A percentile compares a stretch with the other conserved stretches of the same genome.
These are phyloP conservation scores for Yamadazyma tumulicola DNA, from an alignment of 805 yeast genomes.

Conservation along the genomic window DNA sequence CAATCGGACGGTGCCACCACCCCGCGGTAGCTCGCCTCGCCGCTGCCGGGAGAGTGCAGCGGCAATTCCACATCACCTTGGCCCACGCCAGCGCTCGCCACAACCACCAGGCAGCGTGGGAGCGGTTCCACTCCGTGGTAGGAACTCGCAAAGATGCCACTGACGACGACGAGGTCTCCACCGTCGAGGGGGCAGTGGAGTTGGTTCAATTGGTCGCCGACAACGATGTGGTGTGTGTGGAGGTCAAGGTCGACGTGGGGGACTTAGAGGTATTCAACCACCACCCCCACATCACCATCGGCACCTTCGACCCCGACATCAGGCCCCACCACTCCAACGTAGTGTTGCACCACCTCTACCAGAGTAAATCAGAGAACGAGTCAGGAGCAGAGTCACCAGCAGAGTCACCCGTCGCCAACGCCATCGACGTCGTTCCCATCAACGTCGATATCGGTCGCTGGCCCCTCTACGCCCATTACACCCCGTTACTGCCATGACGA, in stretches of 20 bases:
- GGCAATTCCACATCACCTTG: conserved; percentile 64
- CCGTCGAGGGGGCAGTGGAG: conserved; percentile 14
- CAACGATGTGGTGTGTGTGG: conserved; percentile 49
- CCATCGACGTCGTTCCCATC: too few species aligned
- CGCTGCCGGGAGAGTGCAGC: conserved; percentile 41
- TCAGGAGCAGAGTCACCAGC: too few species aligned
- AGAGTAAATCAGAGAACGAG: too few species aligned
- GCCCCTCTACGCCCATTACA: too few species aligned
- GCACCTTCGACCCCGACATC: conserved; percentile 9
- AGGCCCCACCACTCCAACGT: conserved; percentile 11
- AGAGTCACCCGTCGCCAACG: too few species aligned
- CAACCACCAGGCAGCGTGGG: conserved; percentile 7
- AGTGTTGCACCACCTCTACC: too few species aligned
- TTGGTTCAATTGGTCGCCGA: conserved; percentile 45
- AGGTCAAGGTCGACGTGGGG: conserved; percentile 31
- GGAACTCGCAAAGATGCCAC: conserved; percentile 23
- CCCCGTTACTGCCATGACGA: too few species aligned
- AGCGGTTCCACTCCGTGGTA: conserved; percentile 6
- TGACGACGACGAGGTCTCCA: conserved; percentile 18
- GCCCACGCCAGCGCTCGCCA: conserved; percentile 37
- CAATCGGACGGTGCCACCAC: conserved; percentile 13
- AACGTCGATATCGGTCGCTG: too few species aligned
- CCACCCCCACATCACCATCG: conserved; percentile 12
- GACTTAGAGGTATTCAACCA: conserved; percentile 6
- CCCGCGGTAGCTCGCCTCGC: conserved; percentile 14